Conservation (phyloP, 352 stramenopile species). For the Phytophthora sp. region DNA sequence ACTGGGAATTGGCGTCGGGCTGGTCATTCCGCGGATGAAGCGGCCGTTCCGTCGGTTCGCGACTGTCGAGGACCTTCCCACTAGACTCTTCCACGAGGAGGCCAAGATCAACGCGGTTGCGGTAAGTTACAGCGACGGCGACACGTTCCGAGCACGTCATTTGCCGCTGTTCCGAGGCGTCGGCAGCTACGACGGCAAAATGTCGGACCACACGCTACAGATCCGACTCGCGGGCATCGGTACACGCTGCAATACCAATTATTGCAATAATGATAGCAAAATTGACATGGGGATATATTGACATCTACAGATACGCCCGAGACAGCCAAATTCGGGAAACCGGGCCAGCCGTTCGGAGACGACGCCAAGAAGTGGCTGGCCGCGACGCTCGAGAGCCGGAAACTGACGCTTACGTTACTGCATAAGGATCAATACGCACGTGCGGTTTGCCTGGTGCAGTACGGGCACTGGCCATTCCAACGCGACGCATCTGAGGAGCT, state of each 20-base stretch:
- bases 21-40: slow-evolving; percentile 60
- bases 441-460: slow-evolving; percentile 84
- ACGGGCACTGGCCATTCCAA: slow-evolving; percentile 79
- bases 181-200: slow-evolving; percentile 57
- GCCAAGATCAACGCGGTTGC: slow-evolving; percentile 53
- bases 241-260: slow-evolving; percentile 18
- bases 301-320: slow-evolving; percentile 70
- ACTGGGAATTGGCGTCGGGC: slow-evolving; percentile 56
- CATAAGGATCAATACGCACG: slow-evolving; percentile 88
- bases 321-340: slow-evolving; percentile 85
- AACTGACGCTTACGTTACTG: slow-evolving; percentile 78
- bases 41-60: slow-evolving; percentile 73
- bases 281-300: no score
- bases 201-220: slow-evolving; percentile 84
- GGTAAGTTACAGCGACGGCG: slow-evolving; percentile 77
- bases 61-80: slow-evolving; percentile 84
- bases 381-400: slow-evolving; percentile 48
- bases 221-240: slow-evolving; percentile 84
- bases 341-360: slow-evolving; percentile 76
- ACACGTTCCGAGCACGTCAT: slow-evolving; percentile 85
- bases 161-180: slow-evolving; percentile 53
- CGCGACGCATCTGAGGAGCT: slow-evolving; percentile 85
- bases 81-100: slow-evolving; percentile 71
- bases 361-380: slow-evolving; percentile 80
- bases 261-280: not conserved